Conservation (phyloP, 768 basidiomycete species). For the Naganishia randhawae region DNA sequence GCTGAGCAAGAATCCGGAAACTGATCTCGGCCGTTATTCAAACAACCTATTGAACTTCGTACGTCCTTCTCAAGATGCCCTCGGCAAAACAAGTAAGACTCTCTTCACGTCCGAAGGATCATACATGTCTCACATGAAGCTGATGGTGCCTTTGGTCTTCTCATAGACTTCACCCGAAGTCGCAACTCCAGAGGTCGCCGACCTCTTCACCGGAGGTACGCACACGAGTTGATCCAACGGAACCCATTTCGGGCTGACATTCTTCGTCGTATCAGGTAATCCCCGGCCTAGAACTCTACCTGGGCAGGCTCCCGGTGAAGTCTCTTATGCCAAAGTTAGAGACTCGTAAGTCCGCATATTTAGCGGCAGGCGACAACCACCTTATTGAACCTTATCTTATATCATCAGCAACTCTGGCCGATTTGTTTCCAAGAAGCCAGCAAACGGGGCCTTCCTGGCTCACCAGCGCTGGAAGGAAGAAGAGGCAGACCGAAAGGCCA, state of each 20-base stretch:
- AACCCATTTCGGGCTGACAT: background rate
- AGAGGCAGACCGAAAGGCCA: slow-evolving; percentile 61
- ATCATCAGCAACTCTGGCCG: slow-evolving; percentile 54
- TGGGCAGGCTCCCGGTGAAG: slow-evolving; percentile 25
- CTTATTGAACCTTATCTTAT: background rate
- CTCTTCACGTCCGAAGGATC: too few species aligned
- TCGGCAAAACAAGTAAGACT: too few species aligned
- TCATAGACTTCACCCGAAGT: background rate
- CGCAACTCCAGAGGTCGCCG: background rate
- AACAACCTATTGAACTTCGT: too few species aligned
- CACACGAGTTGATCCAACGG: background rate
- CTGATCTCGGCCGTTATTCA: too few species aligned
- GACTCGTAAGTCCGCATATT: slow-evolving; percentile 17
- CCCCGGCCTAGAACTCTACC: slow-evolving; percentile 15
- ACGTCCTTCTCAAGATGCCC: too few species aligned
- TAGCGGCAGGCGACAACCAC: background rate
- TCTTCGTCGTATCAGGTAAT: slow-evolving; percentile 17
- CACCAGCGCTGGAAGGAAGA: slow-evolving; percentile 53
- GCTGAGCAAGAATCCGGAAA: too few species aligned
- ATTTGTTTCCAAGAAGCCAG: slow-evolving; percentile 73
- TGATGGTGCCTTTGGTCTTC: background rate
- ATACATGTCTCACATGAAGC: background rate
- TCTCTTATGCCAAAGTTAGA: slow-evolving; percentile 21
- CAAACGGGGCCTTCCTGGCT: slow-evolving; percentile 81
- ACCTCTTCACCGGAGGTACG: slow-evolving; percentile 16